These are phyloP conservation scores for Oxytropis ochrocephala DNA, from an alignment of 306 rosid species.

Conservation along the genomic window DNA sequence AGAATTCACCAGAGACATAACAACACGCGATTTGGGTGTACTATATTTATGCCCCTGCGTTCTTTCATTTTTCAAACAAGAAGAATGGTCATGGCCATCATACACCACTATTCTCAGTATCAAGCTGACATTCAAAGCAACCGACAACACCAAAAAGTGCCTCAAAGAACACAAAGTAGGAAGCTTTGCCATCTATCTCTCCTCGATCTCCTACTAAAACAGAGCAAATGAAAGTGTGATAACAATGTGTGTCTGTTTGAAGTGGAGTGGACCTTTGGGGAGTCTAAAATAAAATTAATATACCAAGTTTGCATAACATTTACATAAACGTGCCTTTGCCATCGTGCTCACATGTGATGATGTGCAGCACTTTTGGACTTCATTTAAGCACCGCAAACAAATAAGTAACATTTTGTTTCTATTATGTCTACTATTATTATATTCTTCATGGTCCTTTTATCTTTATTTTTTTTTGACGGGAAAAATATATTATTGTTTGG, in stretches of 20 bases:
- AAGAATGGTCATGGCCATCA: slow-evolving; percentile 10
- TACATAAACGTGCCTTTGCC: not conserved
- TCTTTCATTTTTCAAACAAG: slow-evolving; percentile 16
- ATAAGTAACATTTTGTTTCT: too few relatives aligned
- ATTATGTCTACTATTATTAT: too few relatives aligned
- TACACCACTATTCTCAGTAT: slow-evolving; percentile 33
- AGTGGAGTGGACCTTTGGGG: not conserved
- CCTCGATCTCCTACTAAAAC: not conserved
- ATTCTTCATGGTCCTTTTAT: too few relatives aligned
- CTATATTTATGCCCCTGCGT: not conserved
- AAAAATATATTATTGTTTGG: too few relatives aligned
- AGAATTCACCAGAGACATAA: slow-evolving; percentile 11
- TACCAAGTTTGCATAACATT: not conserved
- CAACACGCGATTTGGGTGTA: slow-evolving; percentile 18
- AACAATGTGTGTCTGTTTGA: not conserved
- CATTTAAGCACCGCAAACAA: too few relatives aligned
- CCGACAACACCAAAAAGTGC: slow-evolving; percentile 50
- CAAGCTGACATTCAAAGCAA: slow-evolving; percentile 67
- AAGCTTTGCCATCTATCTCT: slow-evolving; percentile 44
- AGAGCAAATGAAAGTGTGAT: not conserved
- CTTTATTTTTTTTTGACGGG: too few relatives aligned
- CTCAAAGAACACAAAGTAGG: slow-evolving; percentile 31
- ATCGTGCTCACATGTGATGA: slow-evolving; percentile 2
- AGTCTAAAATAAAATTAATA: not conserved
- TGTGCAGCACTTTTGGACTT: not conserved